Percentiles rank a stretch among this genome's conserved stretches.
phyloP scores from a whole-genome alignment of 106 monocot species.

The Dioscorea zingiberensis region DNA sequence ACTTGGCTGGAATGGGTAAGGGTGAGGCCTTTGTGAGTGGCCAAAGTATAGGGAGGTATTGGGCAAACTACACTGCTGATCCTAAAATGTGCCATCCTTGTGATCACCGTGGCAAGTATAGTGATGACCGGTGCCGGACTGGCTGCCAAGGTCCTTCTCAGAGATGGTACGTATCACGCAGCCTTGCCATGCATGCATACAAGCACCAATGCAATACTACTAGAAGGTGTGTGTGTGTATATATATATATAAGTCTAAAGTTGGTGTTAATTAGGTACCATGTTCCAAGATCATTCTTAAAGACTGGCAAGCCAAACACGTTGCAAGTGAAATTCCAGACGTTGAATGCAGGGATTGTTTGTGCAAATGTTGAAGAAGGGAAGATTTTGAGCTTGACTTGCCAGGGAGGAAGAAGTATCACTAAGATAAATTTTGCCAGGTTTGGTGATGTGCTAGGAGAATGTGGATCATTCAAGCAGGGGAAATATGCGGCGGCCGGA shows the following conservation, averaged over 20 bases:
- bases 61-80: neutral
- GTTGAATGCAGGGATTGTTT: neutral
- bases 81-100: neutral
- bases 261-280: too few relatives aligned
- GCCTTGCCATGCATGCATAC: too few relatives aligned
- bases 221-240: too few relatives aligned
- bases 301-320: neutral
- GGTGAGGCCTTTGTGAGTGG: slow-evolving; percentile 3
- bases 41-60: neutral
- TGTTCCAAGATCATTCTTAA: slow-evolving; percentile 4
- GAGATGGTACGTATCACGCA: too few relatives aligned
- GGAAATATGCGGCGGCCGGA: neutral
- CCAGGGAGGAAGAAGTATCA: neutral
- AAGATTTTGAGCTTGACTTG: neutral
- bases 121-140: neutral
- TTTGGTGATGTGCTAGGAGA: neutral
- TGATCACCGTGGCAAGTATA: neutral
- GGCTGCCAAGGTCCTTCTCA: neutral
- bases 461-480: slow-evolving; percentile 4
- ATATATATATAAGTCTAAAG: too few relatives aligned
- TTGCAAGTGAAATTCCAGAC: slow-evolving; percentile 5
- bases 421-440: neutral
- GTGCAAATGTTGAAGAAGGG: neutral
- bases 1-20: slow-evolving; percentile 12
- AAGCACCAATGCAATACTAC: too few relatives aligned